Evolutionary conservation across 2,329 filamentous ascomycete species (phyloP).

Genomic region (Xylaria sp.): DNA sequence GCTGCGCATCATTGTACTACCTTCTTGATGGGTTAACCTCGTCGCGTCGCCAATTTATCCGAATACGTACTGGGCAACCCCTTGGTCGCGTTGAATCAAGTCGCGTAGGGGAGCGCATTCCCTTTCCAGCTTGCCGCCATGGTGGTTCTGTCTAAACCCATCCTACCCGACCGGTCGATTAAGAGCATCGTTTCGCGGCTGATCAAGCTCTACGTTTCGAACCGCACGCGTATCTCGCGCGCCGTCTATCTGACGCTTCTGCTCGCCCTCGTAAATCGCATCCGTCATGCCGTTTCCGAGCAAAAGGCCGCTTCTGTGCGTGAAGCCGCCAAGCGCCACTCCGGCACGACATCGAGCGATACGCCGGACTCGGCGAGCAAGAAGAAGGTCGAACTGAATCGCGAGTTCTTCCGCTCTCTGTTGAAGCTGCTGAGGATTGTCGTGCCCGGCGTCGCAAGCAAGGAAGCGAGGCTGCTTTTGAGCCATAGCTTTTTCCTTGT

Average conservation of each 20-base stretch:
- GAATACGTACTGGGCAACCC: constrained; percentile 3
- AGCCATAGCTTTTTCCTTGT: constrained; percentile 96
- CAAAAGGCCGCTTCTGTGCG: constrained; percentile 85
- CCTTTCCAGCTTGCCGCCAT: constrained; percentile 57
- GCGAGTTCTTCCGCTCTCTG: constrained; percentile 81
- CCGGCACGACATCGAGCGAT: constrained; percentile 61
- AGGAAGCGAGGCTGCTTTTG: constrained; percentile 84
- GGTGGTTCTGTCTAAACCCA: constrained; percentile 80
- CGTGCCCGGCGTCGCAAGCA: constrained; percentile 88
- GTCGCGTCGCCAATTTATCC: constrained; percentile 16
- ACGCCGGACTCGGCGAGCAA: constrained; percentile 47
- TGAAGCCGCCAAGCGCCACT: constrained; percentile 68
- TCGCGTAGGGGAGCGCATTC: constrained; percentile 37
- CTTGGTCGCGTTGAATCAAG: constrained; percentile 15
- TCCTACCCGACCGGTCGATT: constrained; percentile 71
- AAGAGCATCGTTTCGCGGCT: constrained; percentile 73
- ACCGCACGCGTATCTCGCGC: constrained; percentile 85
- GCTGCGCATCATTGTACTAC: constrained; percentile 14
- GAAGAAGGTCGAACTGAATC: constrained; percentile 89
- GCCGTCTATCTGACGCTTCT: constrained; percentile 85
- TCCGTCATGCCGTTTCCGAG: constrained; percentile 90
- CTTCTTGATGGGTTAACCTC: constrained; percentile 39
- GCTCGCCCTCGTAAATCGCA: constrained; percentile 82
- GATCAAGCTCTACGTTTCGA: constrained; percentile 77
- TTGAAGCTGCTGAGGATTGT: constrained; percentile 84